Conservation (phyloP, 495 filamentous ascomycete species). For the Durotheca rogersii region DNA sequence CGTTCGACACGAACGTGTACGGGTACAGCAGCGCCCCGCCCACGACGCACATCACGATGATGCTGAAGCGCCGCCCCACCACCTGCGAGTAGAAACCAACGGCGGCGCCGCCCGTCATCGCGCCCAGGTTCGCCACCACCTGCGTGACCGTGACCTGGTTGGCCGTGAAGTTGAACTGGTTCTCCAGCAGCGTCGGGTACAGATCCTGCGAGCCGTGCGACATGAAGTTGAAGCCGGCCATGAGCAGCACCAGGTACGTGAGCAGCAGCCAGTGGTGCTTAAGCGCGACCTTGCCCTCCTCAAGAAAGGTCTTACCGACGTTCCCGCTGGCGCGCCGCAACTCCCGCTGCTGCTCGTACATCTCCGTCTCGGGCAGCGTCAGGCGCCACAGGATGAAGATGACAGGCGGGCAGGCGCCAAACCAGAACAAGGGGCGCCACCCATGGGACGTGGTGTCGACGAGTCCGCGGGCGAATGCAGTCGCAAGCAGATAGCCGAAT, state of each 20-base stretch:
- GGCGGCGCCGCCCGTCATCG: conserved; percentile 72
- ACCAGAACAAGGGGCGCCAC: conserved; percentile 87
- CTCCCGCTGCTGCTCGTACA: conserved; percentile 61
- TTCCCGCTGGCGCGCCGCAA: conserved; percentile 56
- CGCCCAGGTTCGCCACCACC: conserved; percentile 81
- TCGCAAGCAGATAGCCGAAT: conserved; percentile 80
- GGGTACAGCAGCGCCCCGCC: conserved; percentile 81
- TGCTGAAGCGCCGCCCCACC: conserved; percentile 78
- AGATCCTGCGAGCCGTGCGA: conserved; percentile 90
- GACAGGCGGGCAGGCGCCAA: conserved; percentile 76
- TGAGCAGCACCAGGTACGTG: conserved; percentile 77
- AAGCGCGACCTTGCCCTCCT: conserved; percentile 74
- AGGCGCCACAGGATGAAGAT: conserved; percentile 78
- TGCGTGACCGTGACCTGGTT: conserved; percentile 80
- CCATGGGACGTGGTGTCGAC: conserved; percentile 71
- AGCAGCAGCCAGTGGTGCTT: conserved; percentile 77
- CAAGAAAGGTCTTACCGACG: conserved; percentile 62
- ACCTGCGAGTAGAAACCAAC: conserved; percentile 79
- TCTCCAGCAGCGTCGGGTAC: conserved; percentile 80
- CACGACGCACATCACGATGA: conserved; percentile 73
- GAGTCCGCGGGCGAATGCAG: conserved; percentile 71
- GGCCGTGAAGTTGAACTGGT: conserved; percentile 70
- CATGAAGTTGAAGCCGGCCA: conserved; percentile 94
- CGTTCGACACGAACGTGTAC: conserved; percentile 67
- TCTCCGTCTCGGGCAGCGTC: conserved; percentile 72